Evolutionary conservation across 2,329 filamentous ascomycete genomes (phyloP).

Genomic region (Westerdykella sp.): DNA sequence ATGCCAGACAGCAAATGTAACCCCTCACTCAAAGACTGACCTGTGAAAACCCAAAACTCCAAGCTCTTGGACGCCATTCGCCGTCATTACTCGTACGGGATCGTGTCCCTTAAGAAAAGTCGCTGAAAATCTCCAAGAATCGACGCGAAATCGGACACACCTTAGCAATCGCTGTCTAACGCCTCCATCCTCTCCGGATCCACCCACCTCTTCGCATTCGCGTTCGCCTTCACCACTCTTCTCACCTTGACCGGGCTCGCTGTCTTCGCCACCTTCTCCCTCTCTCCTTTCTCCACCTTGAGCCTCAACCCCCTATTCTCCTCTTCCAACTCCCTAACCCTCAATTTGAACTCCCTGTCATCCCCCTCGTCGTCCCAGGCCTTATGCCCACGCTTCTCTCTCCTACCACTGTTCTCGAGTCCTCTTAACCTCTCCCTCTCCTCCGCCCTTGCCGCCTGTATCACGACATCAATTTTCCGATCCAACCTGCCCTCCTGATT

Average conservation of each 20-base stretch:
- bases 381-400: constrained; percentile 23
- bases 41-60: too few relatives aligned
- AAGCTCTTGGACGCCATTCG: too few relatives aligned
- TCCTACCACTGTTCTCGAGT: too few relatives aligned
- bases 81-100: too few relatives aligned
- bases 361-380: constrained; percentile 37
- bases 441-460: constrained; percentile 46
- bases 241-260: constrained; percentile 46
- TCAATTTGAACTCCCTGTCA: constrained; percentile 33
- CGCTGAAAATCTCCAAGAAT: too few relatives aligned
- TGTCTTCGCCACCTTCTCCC: constrained; percentile 33
- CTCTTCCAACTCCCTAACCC: constrained; percentile 28
- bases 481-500: constrained; percentile 80
- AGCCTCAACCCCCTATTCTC: constrained; percentile 32
- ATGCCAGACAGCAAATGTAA: too few relatives aligned
- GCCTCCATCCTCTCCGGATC: constrained; percentile 23
- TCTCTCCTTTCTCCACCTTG: constrained; percentile 36
- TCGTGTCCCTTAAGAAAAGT: too few relatives aligned
- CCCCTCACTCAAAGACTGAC: too few relatives aligned
- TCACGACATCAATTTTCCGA: constrained; percentile 72
- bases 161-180: constrained; percentile 9
- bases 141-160: not conserved
- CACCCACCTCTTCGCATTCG: constrained; percentile 39
- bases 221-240: constrained; percentile 41
- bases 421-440: constrained; percentile 10